These are phyloP conservation scores for Cercophora newfieldiana DNA, from an alignment of 495 filamentous ascomycete genomes.

Conservation along the genomic window DNA sequence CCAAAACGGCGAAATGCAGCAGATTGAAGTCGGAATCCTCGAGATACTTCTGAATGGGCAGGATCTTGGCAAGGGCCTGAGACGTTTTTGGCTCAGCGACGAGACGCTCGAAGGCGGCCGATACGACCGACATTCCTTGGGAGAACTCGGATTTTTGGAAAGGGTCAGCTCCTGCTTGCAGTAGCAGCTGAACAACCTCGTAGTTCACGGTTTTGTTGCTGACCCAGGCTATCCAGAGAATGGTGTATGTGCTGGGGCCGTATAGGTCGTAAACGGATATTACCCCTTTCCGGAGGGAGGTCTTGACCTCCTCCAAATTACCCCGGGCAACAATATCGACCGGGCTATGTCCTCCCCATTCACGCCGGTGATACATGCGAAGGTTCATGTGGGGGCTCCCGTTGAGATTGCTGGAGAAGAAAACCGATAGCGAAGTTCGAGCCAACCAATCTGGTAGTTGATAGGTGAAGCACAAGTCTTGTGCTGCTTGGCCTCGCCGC, in stretches of 20 bases:
- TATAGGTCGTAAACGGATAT: slow-evolving; percentile 10
- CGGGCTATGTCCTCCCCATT: background rate
- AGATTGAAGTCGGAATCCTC: background rate
- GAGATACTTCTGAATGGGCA: slow-evolving; percentile 7
- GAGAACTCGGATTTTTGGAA: background rate
- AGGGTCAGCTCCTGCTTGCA: slow-evolving; percentile 16
- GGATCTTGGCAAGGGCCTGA: background rate
- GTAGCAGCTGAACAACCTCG: slow-evolving; percentile 1
- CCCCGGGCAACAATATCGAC: background rate
- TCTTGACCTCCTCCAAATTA: background rate
- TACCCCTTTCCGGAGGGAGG: background rate
- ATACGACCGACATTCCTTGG: background rate
- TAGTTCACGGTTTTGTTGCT: background rate
- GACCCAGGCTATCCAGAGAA: background rate
- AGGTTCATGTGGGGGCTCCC: slow-evolving; percentile 16
- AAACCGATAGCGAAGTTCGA: slow-evolving; percentile 2
- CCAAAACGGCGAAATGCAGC: slow-evolving; percentile 4
- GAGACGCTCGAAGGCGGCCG: background rate
- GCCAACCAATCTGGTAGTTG: slow-evolving; percentile 12
- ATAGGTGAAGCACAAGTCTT: background rate
- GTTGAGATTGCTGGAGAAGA: slow-evolving; percentile 16
- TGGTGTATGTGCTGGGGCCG: background rate
- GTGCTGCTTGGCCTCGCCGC: background rate
- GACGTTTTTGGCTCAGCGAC: background rate
- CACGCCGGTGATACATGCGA: background rate